These are phyloP conservation scores for Handroanthus guayacan DNA, from an alignment of 257 asterid species.

Conservation along the genomic window DNA sequence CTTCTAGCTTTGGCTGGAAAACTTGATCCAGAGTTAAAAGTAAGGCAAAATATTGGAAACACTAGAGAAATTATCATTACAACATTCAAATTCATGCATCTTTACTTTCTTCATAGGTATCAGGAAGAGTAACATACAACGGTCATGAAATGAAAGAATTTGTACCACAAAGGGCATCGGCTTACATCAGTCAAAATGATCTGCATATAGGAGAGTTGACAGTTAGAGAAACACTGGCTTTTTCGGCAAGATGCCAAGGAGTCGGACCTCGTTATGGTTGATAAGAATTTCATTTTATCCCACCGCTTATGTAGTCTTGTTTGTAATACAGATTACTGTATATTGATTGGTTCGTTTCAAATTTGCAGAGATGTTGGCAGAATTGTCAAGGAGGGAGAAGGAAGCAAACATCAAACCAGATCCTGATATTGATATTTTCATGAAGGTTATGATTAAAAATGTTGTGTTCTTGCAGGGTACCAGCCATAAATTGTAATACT, in stretches of 20 bases:
- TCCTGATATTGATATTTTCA: conserved; percentile 80
- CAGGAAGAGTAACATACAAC: conserved; percentile 81
- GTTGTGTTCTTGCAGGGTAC: neutral
- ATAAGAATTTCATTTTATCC: conserved; percentile 7
- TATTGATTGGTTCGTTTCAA: neutral
- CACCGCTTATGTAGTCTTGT: neutral
- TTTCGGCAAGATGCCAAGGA: conserved; percentile 97
- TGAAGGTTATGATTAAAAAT: conserved; percentile 67
- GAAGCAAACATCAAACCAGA: conserved; percentile 86
- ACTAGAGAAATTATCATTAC: neutral
- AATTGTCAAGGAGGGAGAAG: conserved; percentile 88
- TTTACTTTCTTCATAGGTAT: conserved; percentile 45
- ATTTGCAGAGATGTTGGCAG: conserved; percentile 71
- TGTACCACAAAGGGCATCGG: conserved; percentile 87
- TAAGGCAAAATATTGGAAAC: conserved; percentile 38
- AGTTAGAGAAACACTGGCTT: conserved; percentile 87
- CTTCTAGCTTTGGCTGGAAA: conserved; percentile 89
- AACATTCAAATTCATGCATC: neutral
- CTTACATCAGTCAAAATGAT: conserved; percentile 90
- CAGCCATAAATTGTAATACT: neutral
- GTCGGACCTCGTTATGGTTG: conserved; percentile 83
- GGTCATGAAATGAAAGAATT: conserved; percentile 79
- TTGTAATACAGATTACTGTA: neutral
- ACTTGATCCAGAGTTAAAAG: conserved; percentile 70
- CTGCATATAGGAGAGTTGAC: conserved; percentile 89